phyloP scores from a whole-genome alignment of 345 rosid genomes.

The Luvunga scandens region DNA sequence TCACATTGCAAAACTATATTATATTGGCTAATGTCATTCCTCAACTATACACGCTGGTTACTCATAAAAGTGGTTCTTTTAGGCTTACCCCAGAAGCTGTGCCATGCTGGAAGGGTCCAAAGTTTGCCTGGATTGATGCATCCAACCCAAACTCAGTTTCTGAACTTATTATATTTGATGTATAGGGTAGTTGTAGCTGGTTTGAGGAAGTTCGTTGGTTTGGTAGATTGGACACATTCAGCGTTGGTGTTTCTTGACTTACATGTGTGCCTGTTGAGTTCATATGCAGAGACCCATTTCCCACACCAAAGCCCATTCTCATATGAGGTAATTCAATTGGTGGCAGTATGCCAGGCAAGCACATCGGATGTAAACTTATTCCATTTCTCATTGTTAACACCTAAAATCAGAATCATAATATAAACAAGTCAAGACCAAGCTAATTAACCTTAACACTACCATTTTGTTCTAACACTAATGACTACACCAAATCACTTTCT shows the following conservation, averaged over 20 bases:
- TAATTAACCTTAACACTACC: background rate
- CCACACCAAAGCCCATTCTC: constrained; percentile 28
- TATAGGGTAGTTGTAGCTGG: constrained; percentile 31
- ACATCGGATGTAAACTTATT: constrained; percentile 59
- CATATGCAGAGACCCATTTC: constrained; percentile 28
- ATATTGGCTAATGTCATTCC: constrained; percentile 7
- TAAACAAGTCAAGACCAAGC: constrained; percentile 10
- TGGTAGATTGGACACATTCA: constrained; percentile 29
- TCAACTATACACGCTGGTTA: background rate
- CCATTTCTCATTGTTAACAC: constrained; percentile 86
- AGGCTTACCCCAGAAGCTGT: constrained; percentile 45
- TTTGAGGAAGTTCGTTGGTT: constrained; percentile 36
- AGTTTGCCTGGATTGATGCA: constrained; percentile 53
- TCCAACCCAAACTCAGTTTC: constrained; percentile 49
- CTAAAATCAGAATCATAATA: constrained; percentile 35
- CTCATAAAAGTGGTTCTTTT: background rate
- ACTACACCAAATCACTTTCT: background rate
- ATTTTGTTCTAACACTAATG: background rate
- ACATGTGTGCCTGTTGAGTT: constrained; percentile 27
- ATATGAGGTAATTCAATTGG: constrained; percentile 46
- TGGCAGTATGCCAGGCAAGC: constrained; percentile 54
- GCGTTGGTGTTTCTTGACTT: constrained; percentile 36
- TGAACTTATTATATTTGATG: constrained; percentile 39
- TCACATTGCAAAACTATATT: constrained; percentile 18
- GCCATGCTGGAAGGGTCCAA: constrained; percentile 42